Conservation (phyloP, 2,329 filamentous ascomycete species). For the Botrytis medusae region DNA sequence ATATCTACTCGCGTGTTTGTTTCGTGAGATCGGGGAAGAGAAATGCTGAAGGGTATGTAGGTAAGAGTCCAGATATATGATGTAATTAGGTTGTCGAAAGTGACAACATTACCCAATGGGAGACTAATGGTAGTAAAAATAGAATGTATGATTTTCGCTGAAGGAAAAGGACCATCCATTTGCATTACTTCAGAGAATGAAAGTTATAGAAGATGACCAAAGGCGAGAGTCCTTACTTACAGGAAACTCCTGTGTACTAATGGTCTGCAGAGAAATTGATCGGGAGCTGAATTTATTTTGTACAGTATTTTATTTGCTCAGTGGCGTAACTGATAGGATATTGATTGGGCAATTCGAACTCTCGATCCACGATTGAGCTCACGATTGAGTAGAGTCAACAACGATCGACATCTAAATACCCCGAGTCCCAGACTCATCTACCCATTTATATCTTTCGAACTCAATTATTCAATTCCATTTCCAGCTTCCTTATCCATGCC, state of each 20-base stretch:
- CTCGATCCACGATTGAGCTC: background rate
- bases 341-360: background rate
- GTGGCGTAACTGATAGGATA: background rate
- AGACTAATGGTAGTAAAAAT: background rate
- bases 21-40: background rate
- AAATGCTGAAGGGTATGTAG: background rate
- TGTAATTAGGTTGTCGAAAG: background rate
- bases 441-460: background rate
- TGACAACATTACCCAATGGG: background rate
- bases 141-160: rapidly evolving
- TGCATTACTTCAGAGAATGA: background rate
- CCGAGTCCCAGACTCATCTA: background rate
- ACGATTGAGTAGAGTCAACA: background rate
- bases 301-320: background rate
- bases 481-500: background rate
- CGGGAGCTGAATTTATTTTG: background rate
- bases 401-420: rapidly evolving
- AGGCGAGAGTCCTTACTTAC: background rate
- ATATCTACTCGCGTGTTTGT: background rate
- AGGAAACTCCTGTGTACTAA: background rate
- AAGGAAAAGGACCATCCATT: background rate
- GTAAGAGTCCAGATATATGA: background rate
- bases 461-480: too few species aligned
- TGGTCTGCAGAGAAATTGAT: background rate
- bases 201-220: background rate